These are phyloP conservation scores for Strigomonas culicis DNA, from an alignment of 208 protist species.

Conservation along the genomic window DNA sequence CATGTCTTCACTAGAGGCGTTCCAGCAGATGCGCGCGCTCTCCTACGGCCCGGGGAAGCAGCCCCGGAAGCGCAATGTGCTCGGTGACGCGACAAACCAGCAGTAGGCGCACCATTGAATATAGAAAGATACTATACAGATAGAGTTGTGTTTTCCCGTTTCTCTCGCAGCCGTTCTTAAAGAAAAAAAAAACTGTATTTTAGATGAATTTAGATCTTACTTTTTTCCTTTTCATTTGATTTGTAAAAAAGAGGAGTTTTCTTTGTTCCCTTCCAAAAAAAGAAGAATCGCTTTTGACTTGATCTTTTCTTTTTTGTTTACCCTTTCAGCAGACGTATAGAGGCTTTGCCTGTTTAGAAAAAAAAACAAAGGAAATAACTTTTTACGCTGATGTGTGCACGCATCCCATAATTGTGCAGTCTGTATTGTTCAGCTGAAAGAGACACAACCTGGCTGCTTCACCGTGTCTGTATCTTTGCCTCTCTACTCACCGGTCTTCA, in stretches of 20 bases:
- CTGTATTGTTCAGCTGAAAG: too few relatives aligned
- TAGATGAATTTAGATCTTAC: slow-evolving; percentile 5
- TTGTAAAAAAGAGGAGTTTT: not conserved
- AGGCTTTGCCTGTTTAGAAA: too few relatives aligned
- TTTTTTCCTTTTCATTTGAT: slow-evolving; percentile 15
- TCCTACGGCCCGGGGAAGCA: slow-evolving; percentile 50
- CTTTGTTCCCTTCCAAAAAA: not conserved
- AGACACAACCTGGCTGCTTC: too few relatives aligned
- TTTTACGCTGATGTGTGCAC: too few relatives aligned
- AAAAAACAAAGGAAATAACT: not conserved
- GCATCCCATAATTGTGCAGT: too few relatives aligned
- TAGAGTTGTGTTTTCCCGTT: not conserved
- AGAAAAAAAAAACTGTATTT: not conserved
- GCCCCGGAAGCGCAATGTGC: slow-evolving; percentile 56
- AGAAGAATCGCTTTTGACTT: not conserved
- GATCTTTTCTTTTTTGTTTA: slow-evolving; percentile 6
- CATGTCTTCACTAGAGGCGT: slow-evolving; percentile 20
- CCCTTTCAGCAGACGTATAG: not conserved
- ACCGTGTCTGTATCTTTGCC: not conserved
- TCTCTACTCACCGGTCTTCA: too few relatives aligned
- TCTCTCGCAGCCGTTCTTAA: not conserved
- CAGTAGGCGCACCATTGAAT: slow-evolving; percentile 10
- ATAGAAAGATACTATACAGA: slow-evolving; percentile 3
- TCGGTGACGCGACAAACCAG: slow-evolving; percentile 68
- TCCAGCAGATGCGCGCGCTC: slow-evolving; percentile 49